These are phyloP conservation scores for Rickenella mellea DNA, from an alignment of 768 basidiomycete genomes.

Conservation along the genomic window DNA sequence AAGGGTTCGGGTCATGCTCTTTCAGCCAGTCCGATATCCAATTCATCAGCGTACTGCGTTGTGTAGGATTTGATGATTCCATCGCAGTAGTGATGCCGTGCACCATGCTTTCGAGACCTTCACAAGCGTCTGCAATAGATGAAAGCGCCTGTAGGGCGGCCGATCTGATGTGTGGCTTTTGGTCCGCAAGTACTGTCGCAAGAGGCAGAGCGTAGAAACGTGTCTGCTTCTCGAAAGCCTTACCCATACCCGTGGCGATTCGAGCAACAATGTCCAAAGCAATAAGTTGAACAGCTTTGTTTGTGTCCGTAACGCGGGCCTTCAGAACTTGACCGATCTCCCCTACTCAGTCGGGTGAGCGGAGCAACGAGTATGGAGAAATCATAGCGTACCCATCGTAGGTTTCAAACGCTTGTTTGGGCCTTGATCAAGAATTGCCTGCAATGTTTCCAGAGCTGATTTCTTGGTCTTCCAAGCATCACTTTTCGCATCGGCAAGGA, in stretches of 20 bases:
- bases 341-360: slow-evolving; percentile 33
- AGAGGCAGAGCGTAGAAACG: slow-evolving; percentile 71
- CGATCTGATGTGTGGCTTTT: slow-evolving; percentile 78
- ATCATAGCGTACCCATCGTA: slow-evolving; percentile 57
- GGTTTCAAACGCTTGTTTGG: slow-evolving; percentile 89
- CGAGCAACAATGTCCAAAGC: slow-evolving; percentile 86
- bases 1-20: slow-evolving; percentile 41
- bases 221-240: slow-evolving; percentile 84
- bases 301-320: slow-evolving; percentile 80
- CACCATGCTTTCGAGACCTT: slow-evolving; percentile 76
- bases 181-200: slow-evolving; percentile 81
- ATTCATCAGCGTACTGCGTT: slow-evolving; percentile 66
- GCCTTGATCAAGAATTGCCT: slow-evolving; percentile 80
- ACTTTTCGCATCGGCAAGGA: slow-evolving; percentile 76
- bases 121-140: slow-evolving; percentile 77
- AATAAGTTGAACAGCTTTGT: slow-evolving; percentile 86
- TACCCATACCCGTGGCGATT: slow-evolving; percentile 91
- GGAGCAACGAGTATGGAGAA: background rate
- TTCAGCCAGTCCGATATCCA: slow-evolving; percentile 81
- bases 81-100: slow-evolving; percentile 69
- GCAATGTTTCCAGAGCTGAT: slow-evolving; percentile 81
- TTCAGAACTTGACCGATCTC: slow-evolving; percentile 89
- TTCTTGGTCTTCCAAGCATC: slow-evolving; percentile 97
- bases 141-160: slow-evolving; percentile 72
- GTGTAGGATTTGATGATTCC: slow-evolving; percentile 80